Percentiles rank a stretch among this genome's conserved stretches.
These are phyloP conservation scores for Pseudomassariella vexata DNA, from an alignment of 2,329 filamentous ascomycete species.

Conservation along the genomic window DNA sequence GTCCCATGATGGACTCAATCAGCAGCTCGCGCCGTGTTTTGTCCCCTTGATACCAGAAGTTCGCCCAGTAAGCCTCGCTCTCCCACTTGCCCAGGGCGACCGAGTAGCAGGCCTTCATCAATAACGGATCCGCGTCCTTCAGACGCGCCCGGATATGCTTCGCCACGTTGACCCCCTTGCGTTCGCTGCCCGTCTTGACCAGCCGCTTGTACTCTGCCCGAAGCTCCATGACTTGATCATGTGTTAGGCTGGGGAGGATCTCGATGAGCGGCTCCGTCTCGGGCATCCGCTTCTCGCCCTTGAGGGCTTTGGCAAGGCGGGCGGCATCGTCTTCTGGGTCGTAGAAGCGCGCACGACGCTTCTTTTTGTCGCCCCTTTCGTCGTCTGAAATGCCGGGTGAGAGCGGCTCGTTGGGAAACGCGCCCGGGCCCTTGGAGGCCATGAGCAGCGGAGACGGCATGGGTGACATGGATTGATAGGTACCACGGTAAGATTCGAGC, in stretches of 20 bases:
- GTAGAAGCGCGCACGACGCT: slow-evolving; percentile 70
- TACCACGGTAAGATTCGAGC: slow-evolving; percentile 87
- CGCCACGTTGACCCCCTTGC: slow-evolving; percentile 76
- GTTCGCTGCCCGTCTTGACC: slow-evolving; percentile 69
- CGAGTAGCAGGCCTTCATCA: slow-evolving; percentile 89
- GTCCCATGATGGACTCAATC: slow-evolving; percentile 88
- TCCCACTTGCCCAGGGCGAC: slow-evolving; percentile 88
- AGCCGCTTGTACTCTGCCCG: slow-evolving; percentile 86
- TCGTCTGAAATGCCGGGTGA: slow-evolving; percentile 48
- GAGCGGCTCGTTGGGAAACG: slow-evolving; percentile 39
- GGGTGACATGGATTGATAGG: slow-evolving; percentile 88
- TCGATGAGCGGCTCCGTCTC: slow-evolving; percentile 71
- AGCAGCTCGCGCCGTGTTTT: slow-evolving; percentile 80
- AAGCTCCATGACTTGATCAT: slow-evolving; percentile 82
- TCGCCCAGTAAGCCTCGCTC: slow-evolving; percentile 94
- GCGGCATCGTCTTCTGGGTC: slow-evolving; percentile 76
- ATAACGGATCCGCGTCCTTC: slow-evolving; percentile 66
- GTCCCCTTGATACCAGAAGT: slow-evolving; percentile 93
- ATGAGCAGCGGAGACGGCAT: slow-evolving; percentile 79
- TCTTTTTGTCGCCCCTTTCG: slow-evolving; percentile 37
- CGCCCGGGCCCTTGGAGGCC: slow-evolving; percentile 42
- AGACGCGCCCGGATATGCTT: slow-evolving; percentile 76
- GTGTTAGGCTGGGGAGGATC: slow-evolving; percentile 76
- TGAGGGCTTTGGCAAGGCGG: slow-evolving; percentile 69
- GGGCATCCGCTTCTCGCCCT: slow-evolving; percentile 53